These are phyloP conservation scores for Amaranthus hypochondriacus DNA, from an alignment of 148 eudicot species.

Conservation along the genomic window DNA sequence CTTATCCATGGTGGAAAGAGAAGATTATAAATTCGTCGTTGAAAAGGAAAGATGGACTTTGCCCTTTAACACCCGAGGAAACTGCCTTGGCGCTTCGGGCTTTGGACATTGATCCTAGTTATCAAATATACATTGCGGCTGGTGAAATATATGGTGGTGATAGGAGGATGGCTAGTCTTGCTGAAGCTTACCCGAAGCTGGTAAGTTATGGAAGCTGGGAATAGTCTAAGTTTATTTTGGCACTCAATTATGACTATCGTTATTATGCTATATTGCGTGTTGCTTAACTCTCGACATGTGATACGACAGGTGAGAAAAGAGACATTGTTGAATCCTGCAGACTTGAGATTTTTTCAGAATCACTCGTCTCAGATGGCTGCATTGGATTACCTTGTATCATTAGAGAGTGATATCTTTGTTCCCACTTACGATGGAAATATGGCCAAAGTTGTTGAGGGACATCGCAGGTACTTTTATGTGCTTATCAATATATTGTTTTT, in stretches of 20 bases:
- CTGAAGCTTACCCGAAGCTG: slow-evolving; percentile 77
- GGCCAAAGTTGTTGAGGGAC: slow-evolving; percentile 86
- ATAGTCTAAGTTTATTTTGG: not conserved
- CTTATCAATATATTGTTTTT: not conserved
- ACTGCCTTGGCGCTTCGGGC: slow-evolving; percentile 74
- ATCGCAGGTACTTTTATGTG: slow-evolving; percentile 54
- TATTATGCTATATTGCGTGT: not conserved
- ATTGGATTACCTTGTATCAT: slow-evolving; percentile 61
- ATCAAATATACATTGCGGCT: slow-evolving; percentile 91
- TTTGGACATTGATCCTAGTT: slow-evolving; percentile 62
- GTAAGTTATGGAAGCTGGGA: slow-evolving; percentile 35
- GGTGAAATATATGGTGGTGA: slow-evolving; percentile 93
- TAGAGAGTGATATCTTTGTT: slow-evolving; percentile 67
- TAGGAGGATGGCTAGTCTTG: slow-evolving; percentile 73
- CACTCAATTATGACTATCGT: slow-evolving; percentile 10
- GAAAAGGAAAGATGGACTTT: slow-evolving; percentile 84
- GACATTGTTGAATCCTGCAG: slow-evolving; percentile 50
- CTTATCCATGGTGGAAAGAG: slow-evolving; percentile 99
- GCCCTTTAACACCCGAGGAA: slow-evolving; percentile 96
- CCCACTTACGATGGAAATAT: slow-evolving; percentile 85
- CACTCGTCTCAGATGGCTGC: slow-evolving; percentile 87
- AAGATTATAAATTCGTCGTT: slow-evolving; percentile 77
- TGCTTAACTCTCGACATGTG: not conserved
- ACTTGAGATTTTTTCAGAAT: slow-evolving; percentile 60
- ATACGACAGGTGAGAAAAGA: slow-evolving; percentile 63